These are phyloP conservation scores for Hypoxylon sp. DNA, from an alignment of 2,329 filamentous ascomycete species.

Conservation along the genomic window DNA sequence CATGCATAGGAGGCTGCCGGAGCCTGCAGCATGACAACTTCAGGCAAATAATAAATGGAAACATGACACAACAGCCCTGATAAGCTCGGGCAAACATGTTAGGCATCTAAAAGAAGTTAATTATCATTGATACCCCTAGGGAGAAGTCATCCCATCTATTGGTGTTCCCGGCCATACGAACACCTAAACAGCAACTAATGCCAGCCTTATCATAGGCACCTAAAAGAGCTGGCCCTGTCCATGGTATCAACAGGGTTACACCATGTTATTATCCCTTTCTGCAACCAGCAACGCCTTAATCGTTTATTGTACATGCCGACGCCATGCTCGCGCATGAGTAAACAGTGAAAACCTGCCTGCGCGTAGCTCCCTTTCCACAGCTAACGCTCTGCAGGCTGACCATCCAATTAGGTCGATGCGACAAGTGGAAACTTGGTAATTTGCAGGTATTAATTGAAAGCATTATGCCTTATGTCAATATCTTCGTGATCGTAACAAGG, in stretches of 20 bases:
- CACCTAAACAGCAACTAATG: slow-evolving; percentile 7
- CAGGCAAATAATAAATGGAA: too few relatives aligned
- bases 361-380: neutral
- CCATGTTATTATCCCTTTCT: slow-evolving; percentile 6
- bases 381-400: neutral
- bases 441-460: neutral
- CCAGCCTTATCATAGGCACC: neutral
- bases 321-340: neutral
- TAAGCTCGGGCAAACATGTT: neutral
- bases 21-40: too few relatives aligned
- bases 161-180: neutral
- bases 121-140: slow-evolving; percentile 2
- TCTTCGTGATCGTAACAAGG: too few relatives aligned
- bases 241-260: slow-evolving; percentile 20
- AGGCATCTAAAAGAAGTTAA: neutral
- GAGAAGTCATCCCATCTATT: neutral
- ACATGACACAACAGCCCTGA: too few relatives aligned
- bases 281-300: slow-evolving; percentile 23
- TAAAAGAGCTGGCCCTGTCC: slow-evolving; percentile 2
- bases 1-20: too few relatives aligned
- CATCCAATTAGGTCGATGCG: neutral
- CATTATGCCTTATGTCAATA: neutral
- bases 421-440: neutral
- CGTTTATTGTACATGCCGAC: slow-evolving; percentile 14
- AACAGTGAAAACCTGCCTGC: neutral